Evolutionary conservation across 345 rosid species (phyloP).

Genomic region (Citrus maxima): DNA sequence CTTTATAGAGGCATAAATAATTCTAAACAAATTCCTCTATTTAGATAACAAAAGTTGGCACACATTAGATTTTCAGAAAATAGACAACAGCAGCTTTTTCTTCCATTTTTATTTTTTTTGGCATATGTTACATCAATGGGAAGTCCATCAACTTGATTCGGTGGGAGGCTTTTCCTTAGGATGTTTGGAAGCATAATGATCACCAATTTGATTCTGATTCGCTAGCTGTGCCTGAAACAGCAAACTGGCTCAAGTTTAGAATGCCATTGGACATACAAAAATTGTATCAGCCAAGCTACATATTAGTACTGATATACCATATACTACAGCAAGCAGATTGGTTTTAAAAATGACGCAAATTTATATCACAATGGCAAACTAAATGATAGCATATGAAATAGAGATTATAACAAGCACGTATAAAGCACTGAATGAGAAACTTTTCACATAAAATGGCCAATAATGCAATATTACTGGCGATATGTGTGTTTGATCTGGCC

Average conservation of each 20-base stretch:
- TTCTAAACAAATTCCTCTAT: background rate
- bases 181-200: conserved; percentile 66
- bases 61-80: background rate
- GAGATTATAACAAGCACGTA: background rate
- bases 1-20: background rate
- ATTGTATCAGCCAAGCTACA: background rate
- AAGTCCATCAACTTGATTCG: conserved; percentile 37
- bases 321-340: background rate
- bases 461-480: background rate
- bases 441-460: background rate
- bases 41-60: conserved; percentile 8
- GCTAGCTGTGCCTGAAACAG: conserved; percentile 56
- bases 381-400: background rate
- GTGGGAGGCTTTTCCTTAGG: conserved; percentile 67
- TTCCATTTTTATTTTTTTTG: background rate
- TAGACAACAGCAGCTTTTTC: background rate
- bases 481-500: background rate
- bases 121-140: conserved; percentile 9
- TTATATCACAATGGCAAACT: background rate
- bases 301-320: too few relatives aligned
- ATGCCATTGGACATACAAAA: background rate
- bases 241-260: conserved; percentile 2
- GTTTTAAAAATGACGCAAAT: background rate
- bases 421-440: background rate
- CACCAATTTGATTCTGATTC: conserved; percentile 60